A percentile compares a stretch with the other conserved stretches of the same genome.
These are phyloP conservation scores for Agrocybe pediades DNA, from an alignment of 768 basidiomycete genomes.

Conservation along the genomic window DNA sequence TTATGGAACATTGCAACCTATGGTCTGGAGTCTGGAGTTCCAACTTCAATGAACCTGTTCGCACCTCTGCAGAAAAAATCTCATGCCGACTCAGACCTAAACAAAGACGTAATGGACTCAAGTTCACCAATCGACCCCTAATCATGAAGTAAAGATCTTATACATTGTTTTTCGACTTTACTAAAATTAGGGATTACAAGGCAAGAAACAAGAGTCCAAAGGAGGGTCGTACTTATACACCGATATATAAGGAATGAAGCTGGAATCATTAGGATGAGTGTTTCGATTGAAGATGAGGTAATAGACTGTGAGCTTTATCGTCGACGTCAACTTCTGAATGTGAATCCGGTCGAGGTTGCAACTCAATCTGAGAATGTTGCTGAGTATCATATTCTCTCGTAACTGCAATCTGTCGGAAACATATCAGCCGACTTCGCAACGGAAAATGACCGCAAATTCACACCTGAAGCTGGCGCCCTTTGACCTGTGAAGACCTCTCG, in stretches of 20 bases:
- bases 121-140: no score
- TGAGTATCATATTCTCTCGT: conserved; percentile 21
- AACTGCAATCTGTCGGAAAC: conserved; percentile 20
- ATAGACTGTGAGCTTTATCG: neutral
- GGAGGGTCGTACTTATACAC: neutral
- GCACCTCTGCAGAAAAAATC: no score
- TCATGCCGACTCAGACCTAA: no score
- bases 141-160: no score
- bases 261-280: neutral
- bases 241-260: neutral
- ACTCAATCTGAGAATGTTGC: conserved; percentile 16
- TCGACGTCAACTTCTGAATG: conserved; percentile 15
- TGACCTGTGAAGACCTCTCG: conserved; percentile 1
- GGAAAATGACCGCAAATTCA: neutral
- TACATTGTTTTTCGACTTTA: no score
- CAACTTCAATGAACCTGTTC: no score
- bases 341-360: conserved; percentile 15
- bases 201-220: neutral
- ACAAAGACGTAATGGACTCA: no score
- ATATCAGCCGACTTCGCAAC: neutral
- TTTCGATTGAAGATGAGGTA: neutral
- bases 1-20: no score
- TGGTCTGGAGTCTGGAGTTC: no score
- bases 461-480: conserved; percentile 13
- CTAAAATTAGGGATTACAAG: no score